Evolutionary conservation across 352 stramenopile genomes (phyloP).

Genomic region (Globisporangium splendens): DNA sequence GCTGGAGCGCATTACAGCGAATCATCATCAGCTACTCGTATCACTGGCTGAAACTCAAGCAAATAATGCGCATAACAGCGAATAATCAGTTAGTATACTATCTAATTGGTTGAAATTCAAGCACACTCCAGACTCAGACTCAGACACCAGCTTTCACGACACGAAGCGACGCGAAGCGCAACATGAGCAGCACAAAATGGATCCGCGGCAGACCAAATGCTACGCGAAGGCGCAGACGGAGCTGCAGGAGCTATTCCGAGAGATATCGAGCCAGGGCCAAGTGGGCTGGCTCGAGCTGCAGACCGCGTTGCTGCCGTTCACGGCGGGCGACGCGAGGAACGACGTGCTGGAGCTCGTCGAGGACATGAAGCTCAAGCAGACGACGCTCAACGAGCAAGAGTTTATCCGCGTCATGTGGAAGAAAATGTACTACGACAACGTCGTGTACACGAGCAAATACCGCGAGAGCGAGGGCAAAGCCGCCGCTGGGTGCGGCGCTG

Average conservation of each 20-base stretch:
- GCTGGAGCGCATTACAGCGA: conserved; percentile 25
- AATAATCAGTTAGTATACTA: conserved; percentile 13
- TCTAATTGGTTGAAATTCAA: conserved; percentile 2
- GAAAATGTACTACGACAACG: conserved; percentile 58
- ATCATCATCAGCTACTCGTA: conserved; percentile 19
- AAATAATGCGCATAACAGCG: conserved; percentile 19
- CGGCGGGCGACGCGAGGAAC: conserved; percentile 46
- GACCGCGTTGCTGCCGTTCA: conserved; percentile 44
- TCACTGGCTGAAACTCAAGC: conserved; percentile 4
- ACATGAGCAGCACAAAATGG: conserved; percentile 25
- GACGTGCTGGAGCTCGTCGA: conserved; percentile 53
- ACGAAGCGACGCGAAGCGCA: conserved; percentile 19
- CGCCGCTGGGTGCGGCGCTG: not conserved
- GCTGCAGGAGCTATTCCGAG: conserved; percentile 55
- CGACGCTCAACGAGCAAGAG: conserved; percentile 50
- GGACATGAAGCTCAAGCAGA: conserved; percentile 36
- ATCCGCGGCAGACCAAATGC: conserved; percentile 37
- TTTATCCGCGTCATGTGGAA: conserved; percentile 65
- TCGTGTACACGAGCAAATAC: conserved; percentile 26
- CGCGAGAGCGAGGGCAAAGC: not conserved
- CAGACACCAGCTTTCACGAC: not conserved
- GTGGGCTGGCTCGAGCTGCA: conserved; percentile 45
- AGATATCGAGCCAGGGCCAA: conserved; percentile 46
- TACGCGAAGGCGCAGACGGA: conserved; percentile 48
- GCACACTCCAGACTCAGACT: conserved; percentile 2